These are phyloP conservation scores for Chamaenerion angustifolium DNA, from an alignment of 345 rosid genomes.

Conservation along the genomic window DNA sequence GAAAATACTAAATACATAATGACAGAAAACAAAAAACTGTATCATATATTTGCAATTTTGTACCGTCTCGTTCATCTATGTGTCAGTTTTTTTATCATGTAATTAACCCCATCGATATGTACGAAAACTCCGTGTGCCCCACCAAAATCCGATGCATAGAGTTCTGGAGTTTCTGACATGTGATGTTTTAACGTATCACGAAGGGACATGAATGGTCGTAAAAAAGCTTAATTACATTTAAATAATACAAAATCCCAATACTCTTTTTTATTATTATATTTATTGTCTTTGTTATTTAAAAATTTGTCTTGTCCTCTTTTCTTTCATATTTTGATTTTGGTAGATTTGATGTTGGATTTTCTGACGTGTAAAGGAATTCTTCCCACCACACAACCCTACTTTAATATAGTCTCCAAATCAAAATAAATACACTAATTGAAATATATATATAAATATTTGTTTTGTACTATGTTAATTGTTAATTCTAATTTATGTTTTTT, in stretches of 20 bases:
- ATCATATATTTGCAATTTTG: no score
- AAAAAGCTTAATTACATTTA: background rate
- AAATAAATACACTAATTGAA: no score
- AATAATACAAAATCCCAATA: no score
- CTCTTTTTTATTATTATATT: background rate
- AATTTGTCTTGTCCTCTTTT: background rate
- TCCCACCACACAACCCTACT: background rate
- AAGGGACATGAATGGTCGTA: conserved; percentile 1
- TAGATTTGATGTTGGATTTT: background rate
- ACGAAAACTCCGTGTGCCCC: no score
- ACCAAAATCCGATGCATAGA: conserved; percentile 1
- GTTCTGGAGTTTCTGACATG: background rate
- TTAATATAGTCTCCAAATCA: background rate
- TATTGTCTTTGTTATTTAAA: background rate
- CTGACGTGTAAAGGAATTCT: conserved; percentile 15
- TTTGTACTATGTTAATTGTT: no score
- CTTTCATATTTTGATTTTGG: no score
- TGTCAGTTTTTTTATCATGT: background rate
- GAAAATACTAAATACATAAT: no score
- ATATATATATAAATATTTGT: no score
- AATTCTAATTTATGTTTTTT: background rate
- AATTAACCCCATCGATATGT: background rate
- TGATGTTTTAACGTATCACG: background rate
- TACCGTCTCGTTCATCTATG: background rate
- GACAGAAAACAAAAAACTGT: no score